Evolutionary conservation across 768 basidiomycete species (phyloP).

Genomic region (Agaricus subrufescens): DNA sequence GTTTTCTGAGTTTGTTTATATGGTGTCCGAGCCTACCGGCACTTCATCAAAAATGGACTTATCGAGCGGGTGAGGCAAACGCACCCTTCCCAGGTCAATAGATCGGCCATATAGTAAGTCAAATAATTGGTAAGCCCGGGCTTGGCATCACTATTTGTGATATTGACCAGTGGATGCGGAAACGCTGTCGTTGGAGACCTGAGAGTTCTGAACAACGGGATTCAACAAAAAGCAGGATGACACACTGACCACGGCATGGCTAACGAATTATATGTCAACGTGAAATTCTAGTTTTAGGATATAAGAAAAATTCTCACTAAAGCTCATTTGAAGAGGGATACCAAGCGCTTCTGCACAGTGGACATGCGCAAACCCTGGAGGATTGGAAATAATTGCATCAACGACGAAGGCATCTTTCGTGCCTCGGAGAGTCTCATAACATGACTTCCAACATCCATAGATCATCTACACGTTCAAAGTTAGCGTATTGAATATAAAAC

Average conservation of each 20-base stretch:
- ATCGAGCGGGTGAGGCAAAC: constrained; percentile 7
- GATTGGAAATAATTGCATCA: constrained; percentile 65
- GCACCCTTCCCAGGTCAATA: constrained; percentile 59
- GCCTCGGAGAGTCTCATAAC: constrained; percentile 40
- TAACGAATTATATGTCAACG: constrained; percentile 17
- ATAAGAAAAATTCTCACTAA: constrained; percentile 38
- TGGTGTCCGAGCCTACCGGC: constrained; percentile 48
- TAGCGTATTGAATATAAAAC: not conserved
- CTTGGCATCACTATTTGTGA: constrained; percentile 50
- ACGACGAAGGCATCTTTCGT: constrained; percentile 46
- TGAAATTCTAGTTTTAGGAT: constrained; percentile 2
- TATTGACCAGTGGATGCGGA: constrained; percentile 60
- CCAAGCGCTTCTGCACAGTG: constrained; percentile 64
- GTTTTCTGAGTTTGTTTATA: constrained; percentile 51
- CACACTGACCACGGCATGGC: constrained; percentile 59
- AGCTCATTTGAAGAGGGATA: constrained; percentile 49
- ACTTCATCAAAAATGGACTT: not conserved
- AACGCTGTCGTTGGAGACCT: constrained; percentile 52
- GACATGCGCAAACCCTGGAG: constrained; percentile 61
- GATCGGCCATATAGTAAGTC: constrained; percentile 53
- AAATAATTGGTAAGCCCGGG: constrained; percentile 52
- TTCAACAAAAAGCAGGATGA: not conserved
- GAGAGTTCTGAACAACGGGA: not conserved
- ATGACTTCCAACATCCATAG: constrained; percentile 53
- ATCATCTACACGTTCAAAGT: constrained; percentile 39